phyloP scores from a whole-genome alignment of 768 basidiomycete genomes.

The Tricholoma matsutake region DNA sequence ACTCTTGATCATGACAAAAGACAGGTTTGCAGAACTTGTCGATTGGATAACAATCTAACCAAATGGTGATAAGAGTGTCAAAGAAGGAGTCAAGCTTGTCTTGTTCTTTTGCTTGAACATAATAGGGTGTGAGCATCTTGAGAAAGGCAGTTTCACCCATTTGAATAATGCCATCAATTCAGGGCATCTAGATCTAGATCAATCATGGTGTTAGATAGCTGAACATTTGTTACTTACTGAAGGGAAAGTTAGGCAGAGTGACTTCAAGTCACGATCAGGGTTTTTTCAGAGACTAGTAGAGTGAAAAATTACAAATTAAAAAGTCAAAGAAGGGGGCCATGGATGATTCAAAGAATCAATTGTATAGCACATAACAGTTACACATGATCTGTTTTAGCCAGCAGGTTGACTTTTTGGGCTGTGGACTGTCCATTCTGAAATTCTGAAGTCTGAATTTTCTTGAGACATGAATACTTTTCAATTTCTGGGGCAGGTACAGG shows the following conservation, averaged over 20 bases:
- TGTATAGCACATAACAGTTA: neutral
- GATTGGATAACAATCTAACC: neutral
- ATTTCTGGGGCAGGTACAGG: neutral
- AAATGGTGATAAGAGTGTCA: neutral
- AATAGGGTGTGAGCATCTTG: neutral
- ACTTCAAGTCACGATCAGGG: neutral
- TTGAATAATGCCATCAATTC: neutral
- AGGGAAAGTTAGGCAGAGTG: neutral
- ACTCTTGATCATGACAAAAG: neutral
- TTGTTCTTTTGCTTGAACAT: neutral
- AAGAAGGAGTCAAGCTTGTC: neutral
- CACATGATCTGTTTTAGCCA: neutral
- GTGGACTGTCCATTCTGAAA: neutral
- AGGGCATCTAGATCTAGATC: neutral
- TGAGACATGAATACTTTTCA: neutral
- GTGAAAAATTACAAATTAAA: neutral
- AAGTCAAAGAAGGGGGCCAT: no score
- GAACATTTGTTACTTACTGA: neutral
- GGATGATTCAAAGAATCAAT: neutral
- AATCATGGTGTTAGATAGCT: neutral
- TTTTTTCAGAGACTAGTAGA: neutral
- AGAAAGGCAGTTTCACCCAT: neutral
- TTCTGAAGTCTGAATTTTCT: neutral
- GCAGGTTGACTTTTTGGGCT: neutral
- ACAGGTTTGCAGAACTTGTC: neutral